Percentiles rank a stretch among this genome's conserved stretches.
phyloP scores from a whole-genome alignment of 2,329 filamentous ascomycete genomes.

The Fusarium nematophilum region DNA sequence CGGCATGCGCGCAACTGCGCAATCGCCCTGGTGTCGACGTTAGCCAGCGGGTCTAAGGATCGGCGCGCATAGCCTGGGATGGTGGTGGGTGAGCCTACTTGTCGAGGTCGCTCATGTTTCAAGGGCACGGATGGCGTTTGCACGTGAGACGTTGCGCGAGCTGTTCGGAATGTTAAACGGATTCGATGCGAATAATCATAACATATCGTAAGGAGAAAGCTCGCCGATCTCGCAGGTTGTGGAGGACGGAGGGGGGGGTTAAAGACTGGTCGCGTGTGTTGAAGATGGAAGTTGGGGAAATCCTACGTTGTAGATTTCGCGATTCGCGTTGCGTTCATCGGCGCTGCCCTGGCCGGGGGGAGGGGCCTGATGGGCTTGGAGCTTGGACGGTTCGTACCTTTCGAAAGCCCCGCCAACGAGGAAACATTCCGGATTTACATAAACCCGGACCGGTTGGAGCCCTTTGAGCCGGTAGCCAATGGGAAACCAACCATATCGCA shows the following conservation, averaged over 20 bases:
- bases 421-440: constrained; percentile 28
- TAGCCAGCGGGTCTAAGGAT: constrained; percentile 19
- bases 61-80: neutral
- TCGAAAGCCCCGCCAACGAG: constrained; percentile 19
- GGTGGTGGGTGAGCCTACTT: constrained; percentile 64
- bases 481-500: constrained; percentile 32
- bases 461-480: constrained; percentile 38
- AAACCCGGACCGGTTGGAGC: constrained; percentile 12
- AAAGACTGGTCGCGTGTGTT: constrained; percentile 18
- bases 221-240: neutral
- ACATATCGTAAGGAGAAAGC: constrained; percentile 36
- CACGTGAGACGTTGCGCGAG: constrained; percentile 38
- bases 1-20: constrained; percentile 94
- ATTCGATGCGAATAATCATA: constrained; percentile 32
- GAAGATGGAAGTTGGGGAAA: constrained; percentile 27
- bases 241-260: neutral
- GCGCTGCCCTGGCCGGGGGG: constrained; percentile 20
- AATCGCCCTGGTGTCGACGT: constrained; percentile 75
- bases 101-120: constrained; percentile 90
- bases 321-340: constrained; percentile 20
- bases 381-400: too few species aligned
- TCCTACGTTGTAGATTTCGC: constrained; percentile 32
- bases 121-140: constrained; percentile 16
- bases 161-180: constrained; percentile 27
- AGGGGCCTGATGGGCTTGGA: too few species aligned